Percentiles rank a stretch among this genome's conserved stretches.
Evolutionary conservation across 2,329 filamentous ascomycete genomes (phyloP).

Genomic region (Clonostachys rhizophaga): DNA sequence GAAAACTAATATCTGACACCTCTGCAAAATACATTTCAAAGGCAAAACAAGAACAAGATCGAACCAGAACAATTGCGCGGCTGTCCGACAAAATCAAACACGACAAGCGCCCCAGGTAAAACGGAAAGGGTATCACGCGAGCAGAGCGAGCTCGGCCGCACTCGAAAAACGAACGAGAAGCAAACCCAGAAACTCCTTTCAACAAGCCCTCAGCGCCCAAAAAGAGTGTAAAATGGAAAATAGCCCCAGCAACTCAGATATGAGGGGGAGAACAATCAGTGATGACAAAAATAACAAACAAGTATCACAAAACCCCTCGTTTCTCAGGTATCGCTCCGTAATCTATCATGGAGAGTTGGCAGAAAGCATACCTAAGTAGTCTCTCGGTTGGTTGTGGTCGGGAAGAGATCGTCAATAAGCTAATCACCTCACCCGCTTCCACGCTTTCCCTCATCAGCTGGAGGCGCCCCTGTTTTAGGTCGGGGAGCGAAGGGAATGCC

Average conservation of each 20-base stretch:
- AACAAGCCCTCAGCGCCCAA: neutral
- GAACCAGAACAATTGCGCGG: too few species aligned
- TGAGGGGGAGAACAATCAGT: neutral
- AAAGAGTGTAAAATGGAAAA: neutral
- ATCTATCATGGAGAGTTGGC: too few species aligned
- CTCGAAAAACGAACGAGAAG: neutral
- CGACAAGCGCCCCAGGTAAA: neutral
- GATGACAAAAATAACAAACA: neutral
- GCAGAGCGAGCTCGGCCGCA: conserved; percentile 4
- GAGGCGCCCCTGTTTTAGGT: conserved; percentile 1
- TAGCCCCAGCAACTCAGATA: neutral
- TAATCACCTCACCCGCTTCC: too few species aligned
- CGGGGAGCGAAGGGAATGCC: conserved; percentile 44
- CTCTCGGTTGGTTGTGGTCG: too few species aligned
- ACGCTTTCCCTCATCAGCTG: too few species aligned
- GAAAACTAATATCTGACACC: neutral
- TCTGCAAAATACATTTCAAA: neutral
- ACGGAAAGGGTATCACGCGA: conserved; percentile 14
- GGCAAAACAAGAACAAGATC: too few species aligned
- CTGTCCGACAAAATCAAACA: too few species aligned
- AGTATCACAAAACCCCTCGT: neutral
- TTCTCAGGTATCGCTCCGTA: too few species aligned
- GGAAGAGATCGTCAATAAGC: too few species aligned
- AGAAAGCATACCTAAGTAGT: too few species aligned
- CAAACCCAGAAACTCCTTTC: neutral